Evolutionary conservation across 495 filamentous ascomycete genomes (phyloP).

Genomic region (Trichoderma reesei): DNA sequence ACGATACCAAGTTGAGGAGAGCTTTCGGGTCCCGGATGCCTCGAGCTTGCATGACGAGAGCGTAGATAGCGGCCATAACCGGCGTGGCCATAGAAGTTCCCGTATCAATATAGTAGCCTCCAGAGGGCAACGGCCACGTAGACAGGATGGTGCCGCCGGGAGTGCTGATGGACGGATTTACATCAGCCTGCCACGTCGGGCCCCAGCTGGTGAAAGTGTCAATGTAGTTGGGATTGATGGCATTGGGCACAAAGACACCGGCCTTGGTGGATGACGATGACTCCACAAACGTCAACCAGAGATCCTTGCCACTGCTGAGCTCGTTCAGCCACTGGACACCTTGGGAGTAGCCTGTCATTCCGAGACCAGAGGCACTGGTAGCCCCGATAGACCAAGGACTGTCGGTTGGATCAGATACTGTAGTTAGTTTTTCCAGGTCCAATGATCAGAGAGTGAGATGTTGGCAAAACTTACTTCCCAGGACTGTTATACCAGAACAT

Average conservation of each 20-base stretch:
- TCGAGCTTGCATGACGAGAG: not conserved
- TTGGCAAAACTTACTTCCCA: not conserved
- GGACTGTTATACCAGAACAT: not conserved
- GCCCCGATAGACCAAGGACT: not conserved
- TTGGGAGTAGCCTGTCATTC: not conserved
- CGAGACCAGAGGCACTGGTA: not conserved
- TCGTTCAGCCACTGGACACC: not conserved
- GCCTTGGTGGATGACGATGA: not conserved
- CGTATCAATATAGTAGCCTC: slow-evolving; percentile 27
- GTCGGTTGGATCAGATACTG: not conserved
- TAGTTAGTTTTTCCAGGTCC: not conserved
- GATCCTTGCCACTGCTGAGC: slow-evolving; percentile 6
- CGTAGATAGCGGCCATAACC: slow-evolving; percentile 29
- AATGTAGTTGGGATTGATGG: slow-evolving; percentile 16
- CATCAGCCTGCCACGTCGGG: slow-evolving; percentile 23
- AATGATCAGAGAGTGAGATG: not conserved
- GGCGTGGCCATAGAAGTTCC: slow-evolving; percentile 42
- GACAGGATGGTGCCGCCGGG: slow-evolving; percentile 35
- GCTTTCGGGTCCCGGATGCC: slow-evolving; percentile 2
- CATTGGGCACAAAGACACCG: slow-evolving; percentile 14
- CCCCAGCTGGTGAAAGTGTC: slow-evolving; percentile 31
- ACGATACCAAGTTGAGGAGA: slow-evolving; percentile 19
- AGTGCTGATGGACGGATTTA: slow-evolving; percentile 27
- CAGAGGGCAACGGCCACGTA: slow-evolving; percentile 21
- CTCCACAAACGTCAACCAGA: not conserved